phyloP scores from a whole-genome alignment of 2,329 filamentous ascomycete genomes.

The Talaromyces funiculosus region DNA sequence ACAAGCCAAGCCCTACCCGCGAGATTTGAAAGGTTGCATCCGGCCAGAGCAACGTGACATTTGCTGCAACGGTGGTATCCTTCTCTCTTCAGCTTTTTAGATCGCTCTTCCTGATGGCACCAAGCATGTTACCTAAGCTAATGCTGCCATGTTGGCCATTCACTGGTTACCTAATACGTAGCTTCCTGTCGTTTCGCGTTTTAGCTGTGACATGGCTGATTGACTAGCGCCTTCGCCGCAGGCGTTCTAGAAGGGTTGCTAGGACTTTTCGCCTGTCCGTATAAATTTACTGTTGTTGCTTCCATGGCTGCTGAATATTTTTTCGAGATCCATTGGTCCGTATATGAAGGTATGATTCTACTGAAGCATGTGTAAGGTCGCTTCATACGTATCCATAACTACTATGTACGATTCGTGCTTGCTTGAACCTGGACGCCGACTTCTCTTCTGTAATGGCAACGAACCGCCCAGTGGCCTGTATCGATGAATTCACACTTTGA shows the following conservation, averaged over 20 bases:
- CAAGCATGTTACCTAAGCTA: background rate
- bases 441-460: background rate
- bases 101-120: background rate
- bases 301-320: background rate
- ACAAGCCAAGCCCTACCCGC: background rate
- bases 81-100: background rate
- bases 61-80: conserved; percentile 11
- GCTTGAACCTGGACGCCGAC: background rate
- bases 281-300: background rate
- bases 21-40: conserved; percentile 5
- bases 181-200: background rate
- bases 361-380: background rate
- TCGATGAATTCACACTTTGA: too few relatives aligned
- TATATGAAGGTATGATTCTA: background rate
- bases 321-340: background rate
- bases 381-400: background rate
- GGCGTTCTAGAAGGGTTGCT: background rate
- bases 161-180: background rate
- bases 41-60: conserved; percentile 11
- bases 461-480: too few relatives aligned
- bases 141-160: background rate
- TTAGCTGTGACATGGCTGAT: background rate
- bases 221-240: background rate
- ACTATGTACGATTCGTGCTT: background rate
- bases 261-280: background rate